Evolutionary conservation across 2,329 filamentous ascomycete genomes (phyloP), one percentile per base, ranked within the genome.

Genomic region (Claviceps maximensis): DNA sequence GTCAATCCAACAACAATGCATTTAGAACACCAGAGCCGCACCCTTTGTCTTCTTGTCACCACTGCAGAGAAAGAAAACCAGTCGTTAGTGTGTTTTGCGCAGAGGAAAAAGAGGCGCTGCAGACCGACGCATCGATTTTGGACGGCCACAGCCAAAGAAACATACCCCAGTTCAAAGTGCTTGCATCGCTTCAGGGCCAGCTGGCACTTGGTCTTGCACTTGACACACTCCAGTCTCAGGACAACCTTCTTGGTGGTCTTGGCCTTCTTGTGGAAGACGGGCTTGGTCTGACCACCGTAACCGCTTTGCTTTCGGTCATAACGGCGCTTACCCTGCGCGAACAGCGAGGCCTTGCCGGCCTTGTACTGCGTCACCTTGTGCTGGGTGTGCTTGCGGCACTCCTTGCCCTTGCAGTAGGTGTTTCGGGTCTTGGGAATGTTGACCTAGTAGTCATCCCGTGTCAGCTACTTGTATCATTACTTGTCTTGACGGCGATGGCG

Each of bases 41-140:
- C 93, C 93, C 89, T 98, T 98, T 69, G 93, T 98, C 89, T 98
- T 98, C 90, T 98, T 98, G 86, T 98, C 93, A 84, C 93, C 93
- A 85, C 93, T 95, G 66, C 67, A 23, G 13, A 33, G 17, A 2
- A 23, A 50, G 7, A 13, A 10, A 3, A 21, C 2, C 10, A 4
- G 13, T 25, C 9, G 29, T 52, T 31, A 48, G 25, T 36, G 19
- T 5, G 42, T 29, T 29, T 29, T 29, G 27, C 27, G 8, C 27
- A 29, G 27, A 29, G 27, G 4, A n/a, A n/a, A n/a, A n/a, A 29
- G 27, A 29, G 27, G 27, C 8, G 41, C 1, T 21, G 6, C 13
- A 29, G 19, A 17, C 29, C 44, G 1, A 6, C 21, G 10, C 31
- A 33, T 33, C 5, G 27, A 10, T 6, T 10, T 9, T 13, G 31